Evolutionary conservation across 2,329 filamentous ascomycete genomes (phyloP), one percentile per base, ranked within the genome.

Genomic region (Paecilomyces formosus): DNA sequence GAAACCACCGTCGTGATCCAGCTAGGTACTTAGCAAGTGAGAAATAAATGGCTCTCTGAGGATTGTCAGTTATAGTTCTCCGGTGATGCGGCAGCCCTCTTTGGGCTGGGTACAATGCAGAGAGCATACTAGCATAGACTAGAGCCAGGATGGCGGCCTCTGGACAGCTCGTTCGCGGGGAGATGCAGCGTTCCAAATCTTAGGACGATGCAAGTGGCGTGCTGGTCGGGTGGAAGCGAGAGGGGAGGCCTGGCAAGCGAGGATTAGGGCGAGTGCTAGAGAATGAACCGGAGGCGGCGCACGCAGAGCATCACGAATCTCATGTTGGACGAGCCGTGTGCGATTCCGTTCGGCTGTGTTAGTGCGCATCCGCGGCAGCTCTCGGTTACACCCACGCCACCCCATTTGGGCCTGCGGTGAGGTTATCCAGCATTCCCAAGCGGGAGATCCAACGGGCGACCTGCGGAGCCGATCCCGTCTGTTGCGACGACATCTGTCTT

Each of bases 241-340:
- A 71, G 65, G 64, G 69, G 68, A 52, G 50, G 54, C 30, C 33
- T 52, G 9, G 39, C 59, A 58, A 62, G 65, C 60, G 54, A 58
- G 50, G n/a, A 54, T 59, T 69, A 70, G 69, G 57, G 55, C 70
- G 67, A 63, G 69, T 69, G 66, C 69, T 66, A 69, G 66, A 69
- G 64, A 73, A 72, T 70, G 66, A 71, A 63, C 66, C 69, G 68
- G 69, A 64, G 61, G 8, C 30, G 52, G 50, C 26, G 21, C 13
- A 26, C 24, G 24, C 8, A 24, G 21, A 21, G 28, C n/a, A 21
- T 26, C 24, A 3, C 3, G 24, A 26, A 26, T 26, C 24, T 26
- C 24, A 26, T 3, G 6, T 26, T 0, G 13, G 50, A 52, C 11
- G 26, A 52, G 22, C 8, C 39, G 39, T 45, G 39, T 18, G 15